Conservation (phyloP, 345 rosid species). For the Hevea brasiliensis region DNA sequence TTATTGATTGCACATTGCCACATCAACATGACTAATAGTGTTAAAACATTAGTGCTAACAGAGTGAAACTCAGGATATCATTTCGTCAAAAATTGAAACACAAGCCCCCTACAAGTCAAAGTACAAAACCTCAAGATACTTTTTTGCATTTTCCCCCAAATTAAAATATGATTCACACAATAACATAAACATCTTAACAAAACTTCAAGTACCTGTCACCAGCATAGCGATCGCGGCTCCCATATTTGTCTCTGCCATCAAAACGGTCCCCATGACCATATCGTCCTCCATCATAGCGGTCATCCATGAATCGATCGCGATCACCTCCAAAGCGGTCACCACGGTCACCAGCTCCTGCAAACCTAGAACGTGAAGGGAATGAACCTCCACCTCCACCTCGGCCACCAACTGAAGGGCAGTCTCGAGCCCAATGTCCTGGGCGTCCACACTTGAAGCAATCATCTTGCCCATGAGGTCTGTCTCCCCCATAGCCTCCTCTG, state of each 20-base stretch:
- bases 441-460: slow-evolving; percentile 98
- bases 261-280: slow-evolving; percentile 80
- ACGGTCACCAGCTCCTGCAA: slow-evolving; percentile 63
- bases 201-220: slow-evolving; percentile 62
- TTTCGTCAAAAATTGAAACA: no score
- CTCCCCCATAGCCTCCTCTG: slow-evolving; percentile 69
- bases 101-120: no score
- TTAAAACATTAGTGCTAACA: no score
- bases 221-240: slow-evolving; percentile 67
- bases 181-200: not conserved
- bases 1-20: no score
- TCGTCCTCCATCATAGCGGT: slow-evolving; percentile 85
- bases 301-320: slow-evolving; percentile 87
- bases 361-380: slow-evolving; percentile 69
- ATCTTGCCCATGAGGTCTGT: slow-evolving; percentile 74
- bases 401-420: slow-evolving; percentile 86
- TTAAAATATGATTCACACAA: no score
- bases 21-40: no score
- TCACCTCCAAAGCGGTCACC: slow-evolving; percentile 79
- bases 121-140: no score
- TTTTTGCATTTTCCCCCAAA: no score
- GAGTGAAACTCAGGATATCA: no score
- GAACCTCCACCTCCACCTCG: slow-evolving; percentile 72
- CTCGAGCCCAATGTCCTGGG: slow-evolving; percentile 96
- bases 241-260: slow-evolving; percentile 74